Evolutionary conservation across 108 stramenopile species (phyloP).

Genomic region (Cyclotella atomus): DNA sequence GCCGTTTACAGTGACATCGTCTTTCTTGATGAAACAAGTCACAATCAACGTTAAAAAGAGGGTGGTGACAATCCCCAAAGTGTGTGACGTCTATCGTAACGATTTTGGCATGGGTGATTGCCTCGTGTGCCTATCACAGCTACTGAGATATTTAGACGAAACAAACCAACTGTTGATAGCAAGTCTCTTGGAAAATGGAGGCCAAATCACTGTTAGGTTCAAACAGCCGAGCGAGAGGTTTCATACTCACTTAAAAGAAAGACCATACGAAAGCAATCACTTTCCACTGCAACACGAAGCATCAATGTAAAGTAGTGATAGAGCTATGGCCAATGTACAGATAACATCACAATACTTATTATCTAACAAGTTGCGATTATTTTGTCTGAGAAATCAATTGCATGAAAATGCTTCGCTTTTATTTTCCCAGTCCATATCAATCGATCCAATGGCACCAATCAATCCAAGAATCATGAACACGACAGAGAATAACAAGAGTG

Average conservation of each 20-base stretch:
- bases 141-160: slow-evolving; percentile 64
- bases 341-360: too few species aligned
- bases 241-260: slow-evolving; percentile 28
- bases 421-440: slow-evolving; percentile 62
- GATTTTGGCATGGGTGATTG: slow-evolving; percentile 80
- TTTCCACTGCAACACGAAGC: too few species aligned
- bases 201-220: slow-evolving; percentile 29
- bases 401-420: slow-evolving; percentile 56
- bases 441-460: slow-evolving; percentile 61
- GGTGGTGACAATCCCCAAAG: slow-evolving; percentile 74
- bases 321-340: too few species aligned
- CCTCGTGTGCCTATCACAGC: slow-evolving; percentile 53
- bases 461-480: slow-evolving; percentile 66
- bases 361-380: too few species aligned
- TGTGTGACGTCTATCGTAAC: slow-evolving; percentile 81
- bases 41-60: slow-evolving; percentile 64
- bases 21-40: slow-evolving; percentile 64
- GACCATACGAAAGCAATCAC: not conserved
- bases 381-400: too few species aligned
- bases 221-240: slow-evolving; percentile 27
- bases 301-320: too few species aligned
- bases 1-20: slow-evolving; percentile 15
- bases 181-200: slow-evolving; percentile 33
- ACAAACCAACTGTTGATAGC: slow-evolving; percentile 37
- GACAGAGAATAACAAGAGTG: slow-evolving; percentile 49